These are phyloP conservation scores for Coprinellus aureogranulatus DNA, from an alignment of 768 basidiomycete species.

Conservation along the genomic window DNA sequence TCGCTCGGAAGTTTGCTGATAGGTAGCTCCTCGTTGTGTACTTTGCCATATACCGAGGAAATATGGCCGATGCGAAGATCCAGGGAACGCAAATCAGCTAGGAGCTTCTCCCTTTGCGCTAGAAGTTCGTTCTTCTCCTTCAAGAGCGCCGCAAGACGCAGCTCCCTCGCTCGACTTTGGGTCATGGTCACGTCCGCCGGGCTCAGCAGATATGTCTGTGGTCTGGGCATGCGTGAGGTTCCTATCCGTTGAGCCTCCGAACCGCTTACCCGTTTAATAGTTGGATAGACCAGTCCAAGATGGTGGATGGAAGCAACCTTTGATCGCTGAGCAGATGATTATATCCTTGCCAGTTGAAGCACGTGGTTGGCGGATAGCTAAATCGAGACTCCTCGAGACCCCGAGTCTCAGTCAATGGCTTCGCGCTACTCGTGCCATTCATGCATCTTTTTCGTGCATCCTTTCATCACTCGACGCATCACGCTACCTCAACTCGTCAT, in stretches of 20 bases:
- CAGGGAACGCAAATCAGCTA: neutral
- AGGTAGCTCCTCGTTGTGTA: neutral
- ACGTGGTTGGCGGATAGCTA: neutral
- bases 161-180: neutral
- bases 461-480: no score
- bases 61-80: neutral
- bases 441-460: no score
- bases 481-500: no score
- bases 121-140: neutral
- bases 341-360: neutral
- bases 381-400: neutral
- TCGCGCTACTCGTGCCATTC: no score
- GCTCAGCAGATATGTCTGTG: no score
- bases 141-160: neutral
- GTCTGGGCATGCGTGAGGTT: no score
- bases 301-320: no score
- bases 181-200: no score
- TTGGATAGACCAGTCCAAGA: no score
- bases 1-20: slow-evolving; percentile 3
- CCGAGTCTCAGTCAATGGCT: neutral
- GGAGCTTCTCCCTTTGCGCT: neutral
- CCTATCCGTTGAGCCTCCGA: no score
- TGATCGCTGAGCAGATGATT: no score
- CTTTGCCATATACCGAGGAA: neutral
- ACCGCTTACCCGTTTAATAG: no score